Conservation (phyloP, 345 rosid species). For the Salix arbutifolia region DNA sequence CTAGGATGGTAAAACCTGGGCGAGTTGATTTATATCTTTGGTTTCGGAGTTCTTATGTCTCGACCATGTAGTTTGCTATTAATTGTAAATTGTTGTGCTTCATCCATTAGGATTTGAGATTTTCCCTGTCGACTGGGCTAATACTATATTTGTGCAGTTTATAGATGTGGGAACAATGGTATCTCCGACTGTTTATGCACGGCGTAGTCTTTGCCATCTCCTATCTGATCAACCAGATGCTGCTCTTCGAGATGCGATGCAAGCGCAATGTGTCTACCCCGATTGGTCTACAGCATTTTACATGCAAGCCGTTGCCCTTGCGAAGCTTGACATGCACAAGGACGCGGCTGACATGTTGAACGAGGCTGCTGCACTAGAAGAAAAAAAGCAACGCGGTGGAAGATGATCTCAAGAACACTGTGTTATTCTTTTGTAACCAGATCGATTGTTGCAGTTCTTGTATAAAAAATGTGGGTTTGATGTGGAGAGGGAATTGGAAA, state of each 20-base stretch:
- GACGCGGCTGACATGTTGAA: slow-evolving; percentile 76
- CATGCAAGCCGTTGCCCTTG: slow-evolving; percentile 81
- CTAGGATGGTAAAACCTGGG: neutral
- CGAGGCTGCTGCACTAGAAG: slow-evolving; percentile 73
- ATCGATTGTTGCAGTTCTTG: slow-evolving; percentile 19
- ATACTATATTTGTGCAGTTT: slow-evolving; percentile 41
- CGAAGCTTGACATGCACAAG: slow-evolving; percentile 80
- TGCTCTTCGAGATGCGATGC: slow-evolving; percentile 92
- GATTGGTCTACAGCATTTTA: slow-evolving; percentile 91
- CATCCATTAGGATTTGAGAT: too few species aligned
- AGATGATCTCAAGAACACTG: slow-evolving; percentile 31
- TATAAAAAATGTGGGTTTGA: slow-evolving; percentile 16
- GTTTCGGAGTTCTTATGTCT: neutral
- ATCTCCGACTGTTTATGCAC: slow-evolving; percentile 77
- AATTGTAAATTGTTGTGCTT: too few species aligned
- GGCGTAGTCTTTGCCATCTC: slow-evolving; percentile 74
- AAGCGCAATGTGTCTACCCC: slow-evolving; percentile 78
- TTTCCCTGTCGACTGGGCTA: too few species aligned
- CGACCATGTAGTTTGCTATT: neutral
- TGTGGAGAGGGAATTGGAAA: slow-evolving; percentile 24
- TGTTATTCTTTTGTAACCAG: slow-evolving; percentile 29
- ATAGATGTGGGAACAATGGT: slow-evolving; percentile 78
- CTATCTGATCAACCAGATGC: slow-evolving; percentile 78
- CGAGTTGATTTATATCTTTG: neutral
- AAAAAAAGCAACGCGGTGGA: slow-evolving; percentile 48